phyloP scores from a whole-genome alignment of 352 stramenopile species.

The Phytophthora cactorum region DNA sequence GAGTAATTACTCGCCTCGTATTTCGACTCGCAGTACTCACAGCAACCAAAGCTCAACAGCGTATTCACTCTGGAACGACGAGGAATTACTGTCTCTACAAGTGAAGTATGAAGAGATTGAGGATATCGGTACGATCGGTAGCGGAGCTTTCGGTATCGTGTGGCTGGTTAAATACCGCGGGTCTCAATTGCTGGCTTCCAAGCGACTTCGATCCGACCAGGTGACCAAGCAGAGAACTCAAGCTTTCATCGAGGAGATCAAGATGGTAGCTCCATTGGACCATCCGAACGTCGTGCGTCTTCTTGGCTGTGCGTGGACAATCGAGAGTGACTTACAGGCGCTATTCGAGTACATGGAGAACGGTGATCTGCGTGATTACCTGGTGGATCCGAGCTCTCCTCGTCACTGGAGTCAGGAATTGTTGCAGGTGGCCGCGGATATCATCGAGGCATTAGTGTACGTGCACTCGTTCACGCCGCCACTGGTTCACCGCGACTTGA shows the following conservation, averaged over 20 bases:
- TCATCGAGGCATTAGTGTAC: conserved; percentile 72
- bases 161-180: conserved; percentile 53
- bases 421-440: conserved; percentile 57
- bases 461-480: conserved; percentile 68
- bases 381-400: conserved; percentile 23
- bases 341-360: conserved; percentile 74
- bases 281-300: conserved; percentile 59
- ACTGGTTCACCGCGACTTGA: conserved; percentile 68
- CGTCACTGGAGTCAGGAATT: conserved; percentile 52
- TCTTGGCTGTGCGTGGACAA: conserved; percentile 65
- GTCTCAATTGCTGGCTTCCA: conserved; percentile 40
- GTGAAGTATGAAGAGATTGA: conserved; percentile 56
- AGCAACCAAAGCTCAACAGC: conserved; percentile 45
- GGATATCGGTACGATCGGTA: conserved; percentile 45
- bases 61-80: conserved; percentile 57
- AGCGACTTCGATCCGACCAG: conserved; percentile 54
- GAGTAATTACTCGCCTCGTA: conserved; percentile 30
- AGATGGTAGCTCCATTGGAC: conserved; percentile 51
- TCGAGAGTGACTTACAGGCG: conserved; percentile 57
- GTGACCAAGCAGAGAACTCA: conserved; percentile 48
- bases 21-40: conserved; percentile 43
- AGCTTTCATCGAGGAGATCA: conserved; percentile 63
- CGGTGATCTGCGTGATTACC: conserved; percentile 51
- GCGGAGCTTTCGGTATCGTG: conserved; percentile 46
- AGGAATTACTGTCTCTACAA: conserved; percentile 57